A percentile compares a stretch with the other conserved stretches of the same genome.
Evolutionary conservation across 352 stramenopile species (phyloP).

Genomic region (Phytophthora multivora): DNA sequence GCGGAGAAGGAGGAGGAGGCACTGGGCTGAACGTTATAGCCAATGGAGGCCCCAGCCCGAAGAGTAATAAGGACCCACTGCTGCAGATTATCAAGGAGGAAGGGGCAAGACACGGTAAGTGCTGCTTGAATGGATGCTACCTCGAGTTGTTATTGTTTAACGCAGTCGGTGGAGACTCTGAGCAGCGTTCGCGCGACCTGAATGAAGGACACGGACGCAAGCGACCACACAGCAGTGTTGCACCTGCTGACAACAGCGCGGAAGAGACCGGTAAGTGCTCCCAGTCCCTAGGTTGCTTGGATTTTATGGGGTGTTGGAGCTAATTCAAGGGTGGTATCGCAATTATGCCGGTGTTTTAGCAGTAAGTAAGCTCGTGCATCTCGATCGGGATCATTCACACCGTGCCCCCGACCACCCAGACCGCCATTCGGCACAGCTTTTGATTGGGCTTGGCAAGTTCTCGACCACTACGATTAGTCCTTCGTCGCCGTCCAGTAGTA

Average conservation of each 20-base stretch:
- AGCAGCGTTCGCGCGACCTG: conserved; percentile 20
- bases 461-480: conserved; percentile 19
- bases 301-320: conserved; percentile 3
- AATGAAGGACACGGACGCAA: conserved; percentile 18
- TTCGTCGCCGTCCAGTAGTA: conserved; percentile 14
- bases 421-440: conserved; percentile 56
- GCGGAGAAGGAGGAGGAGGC: conserved; percentile 3
- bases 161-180: conserved; percentile 27
- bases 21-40: not conserved
- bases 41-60: conserved; percentile 2
- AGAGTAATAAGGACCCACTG: conserved; percentile 12
- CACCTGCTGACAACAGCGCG: conserved; percentile 12
- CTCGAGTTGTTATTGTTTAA: conserved; percentile 17
- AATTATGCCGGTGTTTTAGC: conserved; percentile 11
- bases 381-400: conserved; percentile 14
- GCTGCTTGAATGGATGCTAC: not conserved
- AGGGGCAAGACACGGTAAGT: conserved; percentile 24
- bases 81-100: conserved; percentile 33
- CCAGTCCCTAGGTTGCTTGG: not conserved
- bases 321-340: conserved; percentile 8
- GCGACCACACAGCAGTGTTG: conserved; percentile 33
- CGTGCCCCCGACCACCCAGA: conserved; percentile 32
- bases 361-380: conserved; percentile 37
- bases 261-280: conserved; percentile 27
- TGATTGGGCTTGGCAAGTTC: conserved; percentile 57